Base-by-base conservation (phyloP, 1,284 basidiomycete genomes). In the Cutaneotrichosporon spelunceum region DNA sequence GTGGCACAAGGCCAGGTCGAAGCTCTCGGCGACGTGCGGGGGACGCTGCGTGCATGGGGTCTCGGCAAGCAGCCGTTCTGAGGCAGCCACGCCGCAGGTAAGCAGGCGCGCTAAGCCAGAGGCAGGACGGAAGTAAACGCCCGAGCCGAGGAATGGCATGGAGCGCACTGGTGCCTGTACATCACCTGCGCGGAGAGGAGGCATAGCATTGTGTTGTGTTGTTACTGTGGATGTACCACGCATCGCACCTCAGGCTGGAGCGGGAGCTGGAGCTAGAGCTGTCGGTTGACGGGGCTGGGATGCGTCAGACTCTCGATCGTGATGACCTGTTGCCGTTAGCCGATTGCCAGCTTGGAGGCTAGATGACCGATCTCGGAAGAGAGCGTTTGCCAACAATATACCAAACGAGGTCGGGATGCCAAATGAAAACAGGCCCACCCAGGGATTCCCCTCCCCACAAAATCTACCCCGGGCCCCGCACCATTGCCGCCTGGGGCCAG, bases 1-100 rank as follows among this genome's bases (percentile, higher is more conserved):
- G 80, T 81, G 1, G 80, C 72, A 3, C 76, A 79, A 50, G 81
- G 81, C 3, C 68, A 74, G 59, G 66, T 78, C 23, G 71, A 71
- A 11, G 64, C 59, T 10, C 60, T 77, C 52, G 77, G 75, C 21
- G 78, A 81, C 64, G 75, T 80, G 2, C 65, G 66, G 57, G 65
- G 65, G 21, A 72, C 72, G 26, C 65, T 81, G 63, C 70, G 67
- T 63, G 66, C 71, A 36, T 78, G 78, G 77, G 78, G 73, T 2
- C 60, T 80, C 50, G 77, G 78, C 39, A 57, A 60, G 48, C 66
- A 65, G 58, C 57, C 57, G 33, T 68, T 61, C 34, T 16, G 34
- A 33, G 6, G 30, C 7, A 33, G 30, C 30, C 7, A 33, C 30
- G 30, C 6, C 30, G 30, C 30, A 6, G 30, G 11, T 11, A 6